phyloP scores from a whole-genome alignment of 805 yeast genomes.

The Starmerella powellii region DNA sequence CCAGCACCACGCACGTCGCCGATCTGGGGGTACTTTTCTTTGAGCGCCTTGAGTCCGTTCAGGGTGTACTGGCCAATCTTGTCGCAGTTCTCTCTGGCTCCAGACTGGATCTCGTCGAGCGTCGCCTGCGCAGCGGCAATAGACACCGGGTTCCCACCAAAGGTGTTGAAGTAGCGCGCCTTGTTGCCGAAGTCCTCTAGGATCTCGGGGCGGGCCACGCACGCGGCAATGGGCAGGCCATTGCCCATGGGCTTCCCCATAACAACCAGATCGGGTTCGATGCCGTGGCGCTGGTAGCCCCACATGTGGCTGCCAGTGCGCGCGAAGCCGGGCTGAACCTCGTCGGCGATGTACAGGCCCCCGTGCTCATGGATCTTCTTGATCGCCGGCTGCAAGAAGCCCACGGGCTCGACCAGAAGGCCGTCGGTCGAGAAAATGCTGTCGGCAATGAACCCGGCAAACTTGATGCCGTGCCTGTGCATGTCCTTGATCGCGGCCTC shows the following conservation, averaged over 20 bases:
- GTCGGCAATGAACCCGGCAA: slow-evolving; percentile 15
- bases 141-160: slow-evolving; percentile 15
- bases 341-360: slow-evolving; percentile 16
- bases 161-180: slow-evolving; percentile 15
- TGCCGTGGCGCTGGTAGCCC: slow-evolving; percentile 15
- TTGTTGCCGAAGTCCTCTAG: slow-evolving; percentile 13
- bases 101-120: slow-evolving; percentile 6
- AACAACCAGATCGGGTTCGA: slow-evolving; percentile 13
- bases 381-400: slow-evolving; percentile 10
- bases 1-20: slow-evolving; percentile 16
- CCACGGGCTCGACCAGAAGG: slow-evolving; percentile 6
- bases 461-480: slow-evolving; percentile 15
- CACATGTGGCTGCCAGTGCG: slow-evolving; percentile 13
- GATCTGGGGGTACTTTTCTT: slow-evolving; percentile 4
- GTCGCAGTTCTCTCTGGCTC: slow-evolving; percentile 6
- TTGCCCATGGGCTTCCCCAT: slow-evolving; percentile 18
- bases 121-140: slow-evolving; percentile 15
- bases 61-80: slow-evolving; percentile 9
- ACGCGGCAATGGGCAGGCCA: slow-evolving; percentile 14
- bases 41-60: slow-evolving; percentile 5
- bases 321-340: slow-evolving; percentile 17
- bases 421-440: slow-evolving; percentile 13
- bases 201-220: slow-evolving; percentile 5
- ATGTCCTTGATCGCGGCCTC: slow-evolving; percentile 11
- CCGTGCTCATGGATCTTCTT: slow-evolving; percentile 7